Conservation (phyloP, 2,329 filamentous ascomycete genomes). For the Fusarium sterilihyphosum region DNA sequence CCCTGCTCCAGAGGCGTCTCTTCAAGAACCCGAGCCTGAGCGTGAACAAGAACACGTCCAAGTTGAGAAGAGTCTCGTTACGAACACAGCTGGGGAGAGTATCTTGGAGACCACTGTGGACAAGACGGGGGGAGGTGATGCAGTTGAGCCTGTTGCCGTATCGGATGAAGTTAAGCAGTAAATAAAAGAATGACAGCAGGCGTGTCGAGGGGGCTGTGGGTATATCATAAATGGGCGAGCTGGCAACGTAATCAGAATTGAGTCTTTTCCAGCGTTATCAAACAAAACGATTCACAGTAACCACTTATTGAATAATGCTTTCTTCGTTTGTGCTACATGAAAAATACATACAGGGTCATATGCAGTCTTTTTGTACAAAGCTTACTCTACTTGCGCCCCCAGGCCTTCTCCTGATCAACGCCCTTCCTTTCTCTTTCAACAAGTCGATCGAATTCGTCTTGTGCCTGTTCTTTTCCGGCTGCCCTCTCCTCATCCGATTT, state of each 20-base stretch:
- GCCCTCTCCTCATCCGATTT: constrained; percentile 50
- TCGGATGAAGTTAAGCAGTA: constrained; percentile 49
- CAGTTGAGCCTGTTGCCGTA: constrained; percentile 50
- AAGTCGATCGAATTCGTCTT: constrained; percentile 61
- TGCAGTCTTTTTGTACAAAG: constrained; percentile 1
- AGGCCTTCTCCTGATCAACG: constrained; percentile 43
- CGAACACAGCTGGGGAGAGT: constrained; percentile 57
- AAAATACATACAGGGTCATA: not conserved
- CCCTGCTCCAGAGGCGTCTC: not conserved
- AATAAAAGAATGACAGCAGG: constrained; percentile 6
- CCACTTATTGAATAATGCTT: not conserved
- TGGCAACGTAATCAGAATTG: constrained; percentile 15
- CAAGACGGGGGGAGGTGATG: constrained; percentile 46
- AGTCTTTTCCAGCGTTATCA: not conserved
- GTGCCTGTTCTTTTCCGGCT: constrained; percentile 56
- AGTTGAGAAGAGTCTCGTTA: constrained; percentile 50
- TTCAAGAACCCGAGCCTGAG: not conserved
- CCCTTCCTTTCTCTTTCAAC: constrained; percentile 56
- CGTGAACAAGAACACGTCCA: constrained; percentile 4
- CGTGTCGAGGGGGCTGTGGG: not conserved
- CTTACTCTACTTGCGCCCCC: constrained; percentile 27
- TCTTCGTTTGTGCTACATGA: constrained; percentile 2
- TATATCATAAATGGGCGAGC: constrained; percentile 11
- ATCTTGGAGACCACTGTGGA: constrained; percentile 53
- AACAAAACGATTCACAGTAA: not conserved